These are phyloP conservation scores for Fonsecaea monophora DNA, from an alignment of 2,329 filamentous ascomycete genomes.

Conservation along the genomic window DNA sequence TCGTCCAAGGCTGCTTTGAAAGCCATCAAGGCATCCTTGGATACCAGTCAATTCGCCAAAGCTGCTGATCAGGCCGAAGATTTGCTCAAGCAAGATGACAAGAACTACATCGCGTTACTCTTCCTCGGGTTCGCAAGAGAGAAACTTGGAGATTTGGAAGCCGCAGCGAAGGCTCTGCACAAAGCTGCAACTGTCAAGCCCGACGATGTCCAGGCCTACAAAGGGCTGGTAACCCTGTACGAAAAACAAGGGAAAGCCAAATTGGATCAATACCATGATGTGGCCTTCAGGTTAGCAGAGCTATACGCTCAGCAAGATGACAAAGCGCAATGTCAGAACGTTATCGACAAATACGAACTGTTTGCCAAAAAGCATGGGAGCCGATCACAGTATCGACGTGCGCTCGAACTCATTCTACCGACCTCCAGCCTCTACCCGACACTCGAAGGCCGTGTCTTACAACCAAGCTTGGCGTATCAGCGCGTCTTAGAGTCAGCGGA, in stretches of 20 bases:
- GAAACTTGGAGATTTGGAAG: slow-evolving; percentile 72
- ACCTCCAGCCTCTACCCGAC: slow-evolving; percentile 79
- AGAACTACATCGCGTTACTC: slow-evolving; percentile 85
- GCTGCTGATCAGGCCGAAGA: slow-evolving; percentile 72
- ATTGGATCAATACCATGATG: slow-evolving; percentile 75
- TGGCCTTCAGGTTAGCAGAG: slow-evolving; percentile 74
- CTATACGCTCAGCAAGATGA: slow-evolving; percentile 73
- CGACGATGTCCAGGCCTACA: slow-evolving; percentile 83
- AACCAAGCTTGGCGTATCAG: slow-evolving; percentile 80
- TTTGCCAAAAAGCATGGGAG: slow-evolving; percentile 77
- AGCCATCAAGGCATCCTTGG: slow-evolving; percentile 77
- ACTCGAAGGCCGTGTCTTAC: slow-evolving; percentile 82
- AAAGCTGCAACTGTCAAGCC: slow-evolving; percentile 74
- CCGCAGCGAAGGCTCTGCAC: slow-evolving; percentile 78
- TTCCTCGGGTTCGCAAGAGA: slow-evolving; percentile 86
- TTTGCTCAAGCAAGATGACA: slow-evolving; percentile 73
- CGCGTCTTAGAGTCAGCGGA: slow-evolving; percentile 84
- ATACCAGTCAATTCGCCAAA: slow-evolving; percentile 78
- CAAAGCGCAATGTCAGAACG: slow-evolving; percentile 63
- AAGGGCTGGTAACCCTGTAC: slow-evolving; percentile 84
- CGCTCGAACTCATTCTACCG: slow-evolving; percentile 78
- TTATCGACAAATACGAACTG: slow-evolving; percentile 79
- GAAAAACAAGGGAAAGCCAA: slow-evolving; percentile 75
- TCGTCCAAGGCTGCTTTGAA: slow-evolving; percentile 76
- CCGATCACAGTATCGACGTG: slow-evolving; percentile 74